Evolutionary conservation across 495 filamentous ascomycete species (phyloP).

Genomic region (Penicillium ochrochloron): DNA sequence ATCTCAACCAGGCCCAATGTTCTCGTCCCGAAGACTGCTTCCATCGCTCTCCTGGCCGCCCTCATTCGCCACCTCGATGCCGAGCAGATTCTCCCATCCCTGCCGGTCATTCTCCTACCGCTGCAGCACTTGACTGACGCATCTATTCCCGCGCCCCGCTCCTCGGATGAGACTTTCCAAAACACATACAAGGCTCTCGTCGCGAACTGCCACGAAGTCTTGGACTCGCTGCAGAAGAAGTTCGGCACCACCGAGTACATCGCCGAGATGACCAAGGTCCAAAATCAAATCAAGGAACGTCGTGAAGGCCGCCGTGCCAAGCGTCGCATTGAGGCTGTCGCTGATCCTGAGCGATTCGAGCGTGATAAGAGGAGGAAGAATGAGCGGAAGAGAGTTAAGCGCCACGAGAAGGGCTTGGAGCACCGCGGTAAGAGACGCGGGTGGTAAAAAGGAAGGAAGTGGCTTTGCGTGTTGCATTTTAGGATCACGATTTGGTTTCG

Average conservation of each 20-base stretch:
- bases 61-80: slow-evolving; percentile 60
- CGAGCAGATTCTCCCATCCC: slow-evolving; percentile 59
- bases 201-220: slow-evolving; percentile 68
- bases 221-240: slow-evolving; percentile 78
- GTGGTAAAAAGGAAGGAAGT: slow-evolving; percentile 46
- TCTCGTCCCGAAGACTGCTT: slow-evolving; percentile 74
- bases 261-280: slow-evolving; percentile 66
- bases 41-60: slow-evolving; percentile 71
- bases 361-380: slow-evolving; percentile 82
- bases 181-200: slow-evolving; percentile 68
- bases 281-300: slow-evolving; percentile 67
- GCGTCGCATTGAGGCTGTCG: slow-evolving; percentile 82
- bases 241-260: slow-evolving; percentile 82
- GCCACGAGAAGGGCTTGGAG: slow-evolving; percentile 74
- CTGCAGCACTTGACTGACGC: slow-evolving; percentile 84
- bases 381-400: slow-evolving; percentile 80
- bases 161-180: slow-evolving; percentile 67
- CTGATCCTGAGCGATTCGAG: slow-evolving; percentile 75
- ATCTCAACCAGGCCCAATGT: slow-evolving; percentile 60
- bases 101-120: slow-evolving; percentile 72
- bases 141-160: slow-evolving; percentile 68
- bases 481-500: slow-evolving; percentile 29
- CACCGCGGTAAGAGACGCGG: slow-evolving; percentile 73
- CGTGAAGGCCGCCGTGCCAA: slow-evolving; percentile 77
- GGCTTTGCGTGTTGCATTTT: slow-evolving; percentile 27